A percentile compares a stretch with the other conserved stretches of the same genome.
Evolutionary conservation across 1,284 basidiomycete genomes (phyloP).

Genomic region (Rhodotorula sp.): DNA sequence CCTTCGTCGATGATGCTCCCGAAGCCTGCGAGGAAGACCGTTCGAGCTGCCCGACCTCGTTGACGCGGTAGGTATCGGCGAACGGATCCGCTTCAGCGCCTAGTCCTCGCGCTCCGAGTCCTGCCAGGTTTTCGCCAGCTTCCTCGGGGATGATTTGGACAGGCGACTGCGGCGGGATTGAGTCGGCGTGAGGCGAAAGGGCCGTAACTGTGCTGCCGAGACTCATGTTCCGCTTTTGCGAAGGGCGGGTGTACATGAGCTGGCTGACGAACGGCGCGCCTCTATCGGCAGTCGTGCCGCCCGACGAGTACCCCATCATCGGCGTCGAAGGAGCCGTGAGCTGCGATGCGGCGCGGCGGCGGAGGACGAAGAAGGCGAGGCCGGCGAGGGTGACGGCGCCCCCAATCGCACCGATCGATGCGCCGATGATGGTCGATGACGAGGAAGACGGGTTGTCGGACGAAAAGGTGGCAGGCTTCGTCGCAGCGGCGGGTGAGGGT

Average conservation of each 20-base stretch:
- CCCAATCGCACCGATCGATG: slow-evolving; percentile 43
- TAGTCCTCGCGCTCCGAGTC: not conserved
- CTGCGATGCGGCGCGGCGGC: slow-evolving; percentile 11
- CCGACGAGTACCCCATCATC: not conserved
- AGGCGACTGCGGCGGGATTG: not conserved
- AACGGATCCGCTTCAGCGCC: slow-evolving; percentile 17
- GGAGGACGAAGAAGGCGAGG: slow-evolving; percentile 31
- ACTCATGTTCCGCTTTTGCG: slow-evolving; percentile 31
- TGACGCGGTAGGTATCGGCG: slow-evolving; percentile 19
- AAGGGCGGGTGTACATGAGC: slow-evolving; percentile 39
- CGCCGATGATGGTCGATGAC: slow-evolving; percentile 39
- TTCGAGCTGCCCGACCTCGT: slow-evolving; percentile 30
- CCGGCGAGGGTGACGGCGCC: slow-evolving; percentile 39
- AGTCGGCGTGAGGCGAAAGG: slow-evolving; percentile 1
- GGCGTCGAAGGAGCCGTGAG: not conserved
- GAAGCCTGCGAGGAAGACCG: not conserved
- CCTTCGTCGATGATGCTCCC: not conserved
- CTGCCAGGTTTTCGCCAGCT: not conserved
- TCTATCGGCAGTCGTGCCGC: too few relatives aligned
- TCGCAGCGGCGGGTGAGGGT: too few relatives aligned
- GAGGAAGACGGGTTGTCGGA: not conserved
- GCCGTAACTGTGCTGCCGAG: slow-evolving; percentile 35
- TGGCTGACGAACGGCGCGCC: slow-evolving; percentile 29
- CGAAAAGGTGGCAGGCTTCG: too few relatives aligned
- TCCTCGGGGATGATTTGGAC: not conserved